A percentile compares a stretch with the other conserved stretches of the same genome.
These are phyloP conservation scores for Penicillium digitatum DNA, from an alignment of 2,329 filamentous ascomycete species.

Conservation along the genomic window DNA sequence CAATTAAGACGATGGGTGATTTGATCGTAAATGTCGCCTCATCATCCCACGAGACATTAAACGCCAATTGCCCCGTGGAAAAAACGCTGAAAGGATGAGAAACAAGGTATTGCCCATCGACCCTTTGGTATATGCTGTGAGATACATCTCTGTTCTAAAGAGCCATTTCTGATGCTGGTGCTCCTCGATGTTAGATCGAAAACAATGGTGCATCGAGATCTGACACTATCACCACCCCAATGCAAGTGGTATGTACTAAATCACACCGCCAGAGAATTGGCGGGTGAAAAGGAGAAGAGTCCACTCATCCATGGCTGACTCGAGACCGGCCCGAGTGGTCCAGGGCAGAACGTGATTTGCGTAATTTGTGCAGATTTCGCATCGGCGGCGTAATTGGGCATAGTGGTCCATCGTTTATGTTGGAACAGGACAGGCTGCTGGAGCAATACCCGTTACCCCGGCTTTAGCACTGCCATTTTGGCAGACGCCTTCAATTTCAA, in stretches of 20 bases:
- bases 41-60: constrained; percentile 13
- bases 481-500: constrained; percentile 46
- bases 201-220: background rate
- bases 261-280: constrained; percentile 6
- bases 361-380: background rate
- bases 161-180: constrained; percentile 10
- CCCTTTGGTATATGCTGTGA: constrained; percentile 17
- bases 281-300: background rate
- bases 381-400: background rate
- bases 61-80: constrained; percentile 17
- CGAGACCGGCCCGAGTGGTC: constrained; percentile 21
- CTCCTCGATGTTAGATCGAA: constrained; percentile 13
- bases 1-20: constrained; percentile 1
- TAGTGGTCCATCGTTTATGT: background rate
- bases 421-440: constrained; percentile 6
- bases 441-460: constrained; percentile 10
- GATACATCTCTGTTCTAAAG: constrained; percentile 14
- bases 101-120: constrained; percentile 14
- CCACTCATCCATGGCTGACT: constrained; percentile 9
- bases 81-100: constrained; percentile 22
- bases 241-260: constrained; percentile 17
- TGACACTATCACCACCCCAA: background rate
- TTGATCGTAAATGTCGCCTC: constrained; percentile 10
- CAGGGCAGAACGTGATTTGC: background rate
- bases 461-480: constrained; percentile 7